Percentiles rank a stretch among this genome's conserved stretches.
Evolutionary conservation across 371 early-diverging fungal species (phyloP).

Genomic region (Paraphysoderma sedebokerense): DNA sequence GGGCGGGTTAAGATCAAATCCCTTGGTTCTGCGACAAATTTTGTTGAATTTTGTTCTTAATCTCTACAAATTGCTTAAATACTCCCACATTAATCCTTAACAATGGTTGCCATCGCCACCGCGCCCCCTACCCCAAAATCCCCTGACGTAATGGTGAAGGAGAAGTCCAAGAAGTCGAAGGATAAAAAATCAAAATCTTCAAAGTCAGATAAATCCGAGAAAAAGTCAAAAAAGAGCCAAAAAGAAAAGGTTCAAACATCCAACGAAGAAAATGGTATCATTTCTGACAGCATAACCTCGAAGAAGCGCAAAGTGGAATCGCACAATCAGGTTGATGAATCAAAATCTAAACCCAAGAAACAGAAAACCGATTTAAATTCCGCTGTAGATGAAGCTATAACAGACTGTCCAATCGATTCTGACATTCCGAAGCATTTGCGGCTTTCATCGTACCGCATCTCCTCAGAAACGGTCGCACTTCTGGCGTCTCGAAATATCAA

Average conservation of each 20-base stretch:
- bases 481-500: conserved; percentile 51
- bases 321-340: too few species aligned
- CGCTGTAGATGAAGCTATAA: conserved; percentile 16
- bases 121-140: too few species aligned
- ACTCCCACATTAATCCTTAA: too few species aligned
- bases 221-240: conserved; percentile 12
- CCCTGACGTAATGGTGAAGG: conserved; percentile 8
- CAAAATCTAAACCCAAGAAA: conserved; percentile 2
- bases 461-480: conserved; percentile 35
- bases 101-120: too few species aligned
- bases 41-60: too few species aligned
- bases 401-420: too few species aligned
- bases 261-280: conserved; percentile 4
- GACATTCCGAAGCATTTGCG: conserved; percentile 51
- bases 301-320: conserved; percentile 11
- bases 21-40: too few species aligned
- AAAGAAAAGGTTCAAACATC: conserved; percentile 7
- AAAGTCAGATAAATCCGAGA: conserved; percentile 10
- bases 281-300: conserved; percentile 9
- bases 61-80: too few species aligned
- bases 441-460: conserved; percentile 39
- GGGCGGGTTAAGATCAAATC: too few species aligned
- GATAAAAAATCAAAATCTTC: conserved; percentile 6
- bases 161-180: conserved; percentile 15
- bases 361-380: neutral